Base-by-base conservation (phyloP, 805 yeast genomes). In the Candida xyloterini region DNA sequence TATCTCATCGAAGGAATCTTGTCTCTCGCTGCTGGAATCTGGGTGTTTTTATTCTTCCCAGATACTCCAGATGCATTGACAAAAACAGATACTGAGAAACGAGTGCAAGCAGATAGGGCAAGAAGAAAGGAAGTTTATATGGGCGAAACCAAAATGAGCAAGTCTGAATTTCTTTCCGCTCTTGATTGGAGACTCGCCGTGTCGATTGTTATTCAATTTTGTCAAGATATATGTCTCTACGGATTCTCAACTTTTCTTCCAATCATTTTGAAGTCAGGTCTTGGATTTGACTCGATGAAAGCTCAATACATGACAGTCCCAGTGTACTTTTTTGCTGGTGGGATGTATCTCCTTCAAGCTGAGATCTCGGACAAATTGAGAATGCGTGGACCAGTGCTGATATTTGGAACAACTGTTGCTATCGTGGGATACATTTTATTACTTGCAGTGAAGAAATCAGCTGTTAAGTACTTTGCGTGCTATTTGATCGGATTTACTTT, bases 401-500 rank as follows among this genome's bases (percentile, higher is more conserved):
- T 43, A 20, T 36, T 40, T 23, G 43, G 40, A 9, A 21, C 37
- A 7, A 16, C 44, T 1, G 16, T 39, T 16, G 45, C 44, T 9
- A 25, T 44, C 9, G 30, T 47, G 20, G 51, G 47, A 14, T 41
- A 32, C 26, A 43, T 42, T 18, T 35, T 47, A 18, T 26, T 45
- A 10, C 23, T 30, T 13, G 25, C 40, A 3, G 51, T 45, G 8
- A 37, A 42, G 15, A 39, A 39, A 22, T 42, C 31, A 13, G 49
- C 45, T 16, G 51, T 47, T 18, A 35, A 43, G 14, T 45, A 42
- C 30, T 47, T 47, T 37, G 51, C 49, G n/a, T 45, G 49, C 37
- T 47, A 39, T 32, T 24, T 36, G 9, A 30, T 36, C n/a, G 30
- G 35, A 11, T 30, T 36, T 15, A 28, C 40, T 3, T 26, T 36